Percentiles rank a stretch among this genome's conserved stretches.
Conservation (phyloP, 1,139 yeast species). For the Dujonia santamariae region DNA sequence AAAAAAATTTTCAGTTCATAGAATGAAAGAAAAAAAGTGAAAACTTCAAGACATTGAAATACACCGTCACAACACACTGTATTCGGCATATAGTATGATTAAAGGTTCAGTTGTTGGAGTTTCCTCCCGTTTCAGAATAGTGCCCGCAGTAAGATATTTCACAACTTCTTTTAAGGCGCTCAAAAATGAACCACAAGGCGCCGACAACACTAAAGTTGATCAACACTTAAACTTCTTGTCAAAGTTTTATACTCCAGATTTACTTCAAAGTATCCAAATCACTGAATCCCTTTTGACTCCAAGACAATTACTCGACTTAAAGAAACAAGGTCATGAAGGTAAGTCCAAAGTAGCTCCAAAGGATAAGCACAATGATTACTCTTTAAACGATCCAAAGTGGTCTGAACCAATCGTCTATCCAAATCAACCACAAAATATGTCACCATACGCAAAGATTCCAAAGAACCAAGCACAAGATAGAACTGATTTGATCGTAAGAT, state of each 20-base stretch:
- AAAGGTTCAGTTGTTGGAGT: neutral
- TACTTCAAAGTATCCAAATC: constrained; percentile 74
- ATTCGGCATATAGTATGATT: no score
- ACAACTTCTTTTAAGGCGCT: neutral
- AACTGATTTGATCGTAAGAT: constrained; percentile 37
- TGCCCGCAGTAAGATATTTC: constrained; percentile 1
- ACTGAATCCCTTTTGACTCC: constrained; percentile 78
- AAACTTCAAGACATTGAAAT: no score
- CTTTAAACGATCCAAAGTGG: constrained; percentile 42
- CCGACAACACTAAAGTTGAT: constrained; percentile 15
- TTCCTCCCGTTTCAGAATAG: neutral
- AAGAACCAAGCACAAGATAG: constrained; percentile 40
- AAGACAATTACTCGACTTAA: constrained; percentile 40
- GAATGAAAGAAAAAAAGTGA: no score
- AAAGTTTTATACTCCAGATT: constrained; percentile 72
- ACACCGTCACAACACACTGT: no score
- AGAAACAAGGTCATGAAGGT: constrained; percentile 29
- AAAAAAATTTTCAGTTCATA: no score
- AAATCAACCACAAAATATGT: constrained; percentile 35
- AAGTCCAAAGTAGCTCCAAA: constrained; percentile 33
- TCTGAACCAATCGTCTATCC: constrained; percentile 46
- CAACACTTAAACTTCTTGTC: constrained; percentile 59
- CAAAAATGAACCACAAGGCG: neutral
- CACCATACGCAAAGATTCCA: constrained; percentile 46
- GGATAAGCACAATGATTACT: constrained; percentile 25